Evolutionary conservation across 768 basidiomycete species (phyloP), one percentile per base, ranked within the genome.

Genomic region (Lactifluus hygrophoroides): DNA sequence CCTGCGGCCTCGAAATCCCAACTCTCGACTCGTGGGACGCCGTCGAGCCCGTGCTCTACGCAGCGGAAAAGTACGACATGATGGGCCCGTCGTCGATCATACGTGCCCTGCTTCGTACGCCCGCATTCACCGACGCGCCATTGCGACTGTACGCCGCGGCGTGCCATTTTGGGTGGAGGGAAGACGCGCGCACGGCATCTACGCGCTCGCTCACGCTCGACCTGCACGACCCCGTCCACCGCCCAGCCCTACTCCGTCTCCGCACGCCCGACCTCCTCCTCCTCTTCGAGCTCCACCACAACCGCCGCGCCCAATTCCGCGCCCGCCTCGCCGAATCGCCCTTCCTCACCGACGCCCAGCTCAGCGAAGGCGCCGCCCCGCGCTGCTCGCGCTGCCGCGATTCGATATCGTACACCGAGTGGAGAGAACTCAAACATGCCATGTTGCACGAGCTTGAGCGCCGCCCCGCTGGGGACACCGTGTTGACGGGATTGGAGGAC

Each of bases 21-120:
- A 67, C 70, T 3, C 69, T 83, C 25, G 71, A 72, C 37, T 77
- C 78, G 0, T 81, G 78, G 66, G 82, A 84, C 62, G 59, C 69
- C 32, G 69, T 86, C 52, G 84, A 86, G 54, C 68, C 75, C 3
- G 65, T 86, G n/a, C 70, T 86, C 13, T 81, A 76, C 54, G 81
- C 82, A 0, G 79, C 83, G 0, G 83, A 86, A 65, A 85, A 84
- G 65, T 86, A 86, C 67, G 84, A 85, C 35, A 86, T 84, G 80
- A 77, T 80, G 0, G 85, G 84, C 0, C 82, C 84, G 1, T 72
- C 75, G 57, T 83, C 81, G 6, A 77, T 85, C 62, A 69, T 85
- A 50, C 81, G 82, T 38, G 77, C 81, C 34, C 74, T 81, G n/a
- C 72, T 81, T 53, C 75, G 78, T 67, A 79, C 79, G 0, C 79